These are phyloP conservation scores for Colletotrichum lini DNA, from an alignment of 2,329 filamentous ascomycete genomes.

Conservation along the genomic window DNA sequence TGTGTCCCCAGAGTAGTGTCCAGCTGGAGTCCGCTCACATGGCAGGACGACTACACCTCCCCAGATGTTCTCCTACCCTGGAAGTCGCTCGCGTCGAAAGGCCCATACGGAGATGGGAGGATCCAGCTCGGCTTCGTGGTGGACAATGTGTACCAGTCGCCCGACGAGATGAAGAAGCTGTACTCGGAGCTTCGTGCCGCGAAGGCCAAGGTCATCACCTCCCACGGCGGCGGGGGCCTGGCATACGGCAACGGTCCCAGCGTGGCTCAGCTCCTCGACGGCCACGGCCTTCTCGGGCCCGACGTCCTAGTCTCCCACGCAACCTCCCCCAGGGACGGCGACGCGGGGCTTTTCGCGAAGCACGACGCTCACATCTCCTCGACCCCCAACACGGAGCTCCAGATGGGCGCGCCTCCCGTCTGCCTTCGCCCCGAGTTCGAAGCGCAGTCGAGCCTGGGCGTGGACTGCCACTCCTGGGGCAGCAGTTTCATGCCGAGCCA, in stretches of 20 bases:
- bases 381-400: slow-evolving; percentile 66
- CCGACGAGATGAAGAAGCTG: slow-evolving; percentile 52
- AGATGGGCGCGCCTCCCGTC: slow-evolving; percentile 57
- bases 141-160: slow-evolving; percentile 57
- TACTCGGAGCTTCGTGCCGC: slow-evolving; percentile 54
- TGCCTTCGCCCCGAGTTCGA: slow-evolving; percentile 22
- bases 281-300: slow-evolving; percentile 33
- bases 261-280: slow-evolving; percentile 4
- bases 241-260: slow-evolving; percentile 11
- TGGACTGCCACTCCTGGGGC: slow-evolving; percentile 47
- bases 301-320: slow-evolving; percentile 51
- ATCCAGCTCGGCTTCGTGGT: slow-evolving; percentile 60
- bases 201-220: slow-evolving; percentile 57
- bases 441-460: slow-evolving; percentile 43
- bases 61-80: slow-evolving; percentile 54
- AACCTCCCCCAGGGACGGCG: slow-evolving; percentile 45
- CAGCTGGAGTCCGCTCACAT: slow-evolving; percentile 49
- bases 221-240: slow-evolving; percentile 25
- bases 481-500: slow-evolving; percentile 28
- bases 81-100: slow-evolving; percentile 46
- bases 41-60: slow-evolving; percentile 48
- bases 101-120: slow-evolving; percentile 45
- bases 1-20: slow-evolving; percentile 50
- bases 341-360: slow-evolving; percentile 51
- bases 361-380: slow-evolving; percentile 56